Base-by-base conservation (phyloP, 2,329 filamentous ascomycete species). In the Trichoderma sp. region DNA sequence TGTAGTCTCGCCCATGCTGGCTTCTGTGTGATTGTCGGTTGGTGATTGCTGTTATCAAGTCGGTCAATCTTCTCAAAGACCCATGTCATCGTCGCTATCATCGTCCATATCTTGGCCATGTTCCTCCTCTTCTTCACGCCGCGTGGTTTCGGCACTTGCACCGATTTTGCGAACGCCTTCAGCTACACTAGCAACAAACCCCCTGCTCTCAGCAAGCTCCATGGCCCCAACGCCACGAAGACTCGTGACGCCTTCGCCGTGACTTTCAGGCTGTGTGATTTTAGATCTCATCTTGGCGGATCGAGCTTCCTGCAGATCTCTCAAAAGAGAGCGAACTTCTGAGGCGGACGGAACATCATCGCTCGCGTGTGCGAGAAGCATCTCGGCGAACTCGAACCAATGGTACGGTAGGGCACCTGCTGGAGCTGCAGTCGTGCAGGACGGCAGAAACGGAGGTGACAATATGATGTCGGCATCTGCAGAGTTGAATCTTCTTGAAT, bases 381-480 rank as follows among this genome's bases (percentile, higher is more conserved):
- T 90, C 82, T 97, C 94, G 21, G 92, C 91, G 9, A 98, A 84
- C 82, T 98, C 96, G 56, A 97, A 88, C 95, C 95, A 99, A 83
- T 98, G 95, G 80, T 97, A 98, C 0, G 96, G 96, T 36, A 99
- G 84, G 15, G 91, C 89, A 53, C 90, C 89, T 0, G 90, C 83
- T 9, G 91, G 89, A 1, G 92, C 89, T 61, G 89, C 85, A 24
- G 91, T 89, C 0, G 92, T 94, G 74, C 92, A 93, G 18, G 91
- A 91, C 1, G 90, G 88, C 1, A 97, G 82, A 79, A 98, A 98
- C 0, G 95, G 95, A 4, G 95, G 89, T 0, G 90, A 89, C 0
- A 90, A 79, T 2, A 83, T 73, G 4, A 78, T 75, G 56, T 83
- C 81, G 58, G 74, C 74, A 34, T 64, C 62, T 21, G 74, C 51